Evolutionary conservation across 306 rosid genomes (phyloP), one percentile per base, ranked within the genome.

Genomic region (Dicorynia guianensis): DNA sequence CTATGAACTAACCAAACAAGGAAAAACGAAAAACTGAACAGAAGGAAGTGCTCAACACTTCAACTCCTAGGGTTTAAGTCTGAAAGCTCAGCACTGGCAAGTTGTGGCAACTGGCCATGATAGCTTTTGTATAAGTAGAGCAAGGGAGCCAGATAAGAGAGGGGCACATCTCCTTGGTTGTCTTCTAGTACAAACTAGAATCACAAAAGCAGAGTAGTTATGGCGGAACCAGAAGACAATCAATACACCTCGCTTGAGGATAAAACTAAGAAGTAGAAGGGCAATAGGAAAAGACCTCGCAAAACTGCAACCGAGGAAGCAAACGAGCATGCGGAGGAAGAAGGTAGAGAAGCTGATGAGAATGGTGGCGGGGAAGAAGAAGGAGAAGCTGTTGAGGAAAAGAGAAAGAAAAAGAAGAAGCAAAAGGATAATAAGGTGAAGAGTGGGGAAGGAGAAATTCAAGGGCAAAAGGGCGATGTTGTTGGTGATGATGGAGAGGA

Each of bases 211-310:
- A 35, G 9, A 20, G 63, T 71, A 17, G 67, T 47, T 19, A 89
- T 92, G 97, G 74, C 76, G 3, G 81, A 81, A 68, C 25, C 12
- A 33, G 83, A 81, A 3, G 66, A 62, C 64, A 64, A 46, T 13
- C 59, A 48, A 20, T 72, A 62, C 36, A 49, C 56, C 12, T 79
- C 69, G 2, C 44, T 73, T 0, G 80, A 77, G 35, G 85, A 75
- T 50, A 83, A 82, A 64, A 39, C 76, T 7, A 60, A 64, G 77
- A 80, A 59, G 55, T 81, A 77, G 76, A 87, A 84, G 88, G 87
- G 90, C 79, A 90, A 85, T 72, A 82, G 97, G 39, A 90, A 83
- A 20, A 83, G 88, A 73, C 76, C 75, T 9, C 80, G 77, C 15
- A 92, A 85, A 8, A 49, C 55, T 56, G 43, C 78, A 5, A 12